phyloP scores from a whole-genome alignment of 805 yeast genomes.

The Barnettozyma wickerhamii region DNA sequence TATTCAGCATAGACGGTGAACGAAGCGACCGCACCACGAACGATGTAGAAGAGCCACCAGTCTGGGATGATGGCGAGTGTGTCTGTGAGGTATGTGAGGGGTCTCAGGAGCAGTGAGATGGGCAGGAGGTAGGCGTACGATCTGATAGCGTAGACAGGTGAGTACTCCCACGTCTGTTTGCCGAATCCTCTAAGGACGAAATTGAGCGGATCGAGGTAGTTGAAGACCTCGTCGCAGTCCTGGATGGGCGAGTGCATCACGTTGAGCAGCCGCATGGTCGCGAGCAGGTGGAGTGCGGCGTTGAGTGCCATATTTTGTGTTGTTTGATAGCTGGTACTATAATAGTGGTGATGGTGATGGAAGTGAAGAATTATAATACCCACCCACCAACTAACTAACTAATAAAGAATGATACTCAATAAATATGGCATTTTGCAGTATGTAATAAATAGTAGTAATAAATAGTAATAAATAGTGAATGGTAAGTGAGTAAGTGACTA shows the following conservation, averaged over 20 bases:
- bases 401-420: neutral
- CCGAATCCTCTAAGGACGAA: conserved; percentile 76
- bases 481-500: neutral
- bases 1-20: conserved; percentile 48
- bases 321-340: no score
- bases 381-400: no score
- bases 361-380: no score
- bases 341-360: neutral
- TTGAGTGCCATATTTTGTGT: neutral
- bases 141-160: conserved; percentile 83
- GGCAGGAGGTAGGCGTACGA: conserved; percentile 76
- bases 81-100: conserved; percentile 17
- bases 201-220: conserved; percentile 94
- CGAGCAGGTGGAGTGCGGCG: conserved; percentile 3
- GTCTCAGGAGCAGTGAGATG: conserved; percentile 23
- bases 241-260: conserved; percentile 64
- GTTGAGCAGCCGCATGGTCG: conserved; percentile 29
- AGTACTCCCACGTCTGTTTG: conserved; percentile 94
- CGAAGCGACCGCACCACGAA: conserved; percentile 43
- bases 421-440: neutral
- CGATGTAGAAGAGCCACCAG: conserved; percentile 43
- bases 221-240: conserved; percentile 90
- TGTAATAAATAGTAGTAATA: neutral
- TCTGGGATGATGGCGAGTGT: conserved; percentile 13
- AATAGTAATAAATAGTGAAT: neutral